These are phyloP conservation scores for Aspergillus candidus DNA, from an alignment of 2,329 filamentous ascomycete genomes.

Conservation along the genomic window DNA sequence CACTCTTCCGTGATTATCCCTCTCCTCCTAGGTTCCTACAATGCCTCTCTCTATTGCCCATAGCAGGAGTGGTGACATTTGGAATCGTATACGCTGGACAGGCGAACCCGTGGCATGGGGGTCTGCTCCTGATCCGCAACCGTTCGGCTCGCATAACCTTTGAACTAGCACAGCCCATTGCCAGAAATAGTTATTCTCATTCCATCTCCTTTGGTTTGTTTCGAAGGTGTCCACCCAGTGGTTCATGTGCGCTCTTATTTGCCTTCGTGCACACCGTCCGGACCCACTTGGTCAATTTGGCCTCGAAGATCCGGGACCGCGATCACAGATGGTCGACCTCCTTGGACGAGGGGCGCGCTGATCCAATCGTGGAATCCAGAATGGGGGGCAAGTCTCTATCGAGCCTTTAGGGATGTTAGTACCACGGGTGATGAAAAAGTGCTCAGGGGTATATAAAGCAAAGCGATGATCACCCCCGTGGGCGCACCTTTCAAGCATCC, in stretches of 20 bases:
- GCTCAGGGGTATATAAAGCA: slow-evolving; percentile 34
- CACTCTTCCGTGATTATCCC: too few relatives aligned
- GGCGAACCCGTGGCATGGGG: too few relatives aligned
- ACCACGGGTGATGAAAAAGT: slow-evolving; percentile 3
- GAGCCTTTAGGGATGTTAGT: slow-evolving; percentile 2
- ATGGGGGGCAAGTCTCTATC: slow-evolving; percentile 11
- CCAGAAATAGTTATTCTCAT: slow-evolving; percentile 19
- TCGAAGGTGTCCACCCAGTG: slow-evolving; percentile 17
- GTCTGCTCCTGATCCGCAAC: slow-evolving; percentile 4
- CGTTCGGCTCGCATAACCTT: slow-evolving; percentile 11
- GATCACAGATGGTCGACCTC: slow-evolving; percentile 12
- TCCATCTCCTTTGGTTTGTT: slow-evolving; percentile 14
- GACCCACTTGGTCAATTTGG: slow-evolving; percentile 16
- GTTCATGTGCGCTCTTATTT: slow-evolving; percentile 10
- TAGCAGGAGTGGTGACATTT: too few relatives aligned
- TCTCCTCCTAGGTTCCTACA: too few relatives aligned
- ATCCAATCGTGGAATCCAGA: slow-evolving; percentile 12
- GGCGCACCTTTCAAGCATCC: slow-evolving; percentile 12
- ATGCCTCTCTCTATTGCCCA: too few relatives aligned
- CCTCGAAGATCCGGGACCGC: slow-evolving; percentile 19
- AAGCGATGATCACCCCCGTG: slow-evolving; percentile 18
- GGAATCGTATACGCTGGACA: too few relatives aligned
- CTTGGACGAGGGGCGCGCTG: slow-evolving; percentile 6
- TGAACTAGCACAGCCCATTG: slow-evolving; percentile 12
- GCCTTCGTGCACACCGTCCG: slow-evolving; percentile 12